A percentile compares a stretch with the other conserved stretches of the same genome.
phyloP scores from a whole-genome alignment of 805 yeast genomes.

The Starmerella lactis-condensi region DNA sequence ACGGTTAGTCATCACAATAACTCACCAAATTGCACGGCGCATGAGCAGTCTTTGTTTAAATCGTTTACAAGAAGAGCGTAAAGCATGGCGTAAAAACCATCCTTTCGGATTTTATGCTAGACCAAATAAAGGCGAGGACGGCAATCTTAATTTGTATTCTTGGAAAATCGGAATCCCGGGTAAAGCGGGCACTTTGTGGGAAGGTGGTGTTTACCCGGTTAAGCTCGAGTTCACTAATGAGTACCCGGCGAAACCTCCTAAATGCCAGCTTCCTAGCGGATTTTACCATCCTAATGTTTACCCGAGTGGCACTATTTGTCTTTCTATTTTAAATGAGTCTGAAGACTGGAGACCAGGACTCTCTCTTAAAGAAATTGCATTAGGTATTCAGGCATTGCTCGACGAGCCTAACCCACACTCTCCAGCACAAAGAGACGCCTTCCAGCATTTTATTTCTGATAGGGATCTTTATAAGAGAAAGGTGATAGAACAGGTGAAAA shows the following conservation, averaged over 20 bases:
- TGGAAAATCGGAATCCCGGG: conserved; percentile 98
- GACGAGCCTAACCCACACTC: conserved; percentile 84
- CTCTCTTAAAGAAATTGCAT: conserved; percentile 67
- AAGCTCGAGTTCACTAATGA: conserved; percentile 67
- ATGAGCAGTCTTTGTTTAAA: conserved; percentile 38
- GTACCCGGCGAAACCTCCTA: conserved; percentile 93
- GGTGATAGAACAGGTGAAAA: conserved; percentile 64
- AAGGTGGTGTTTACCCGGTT: conserved; percentile 72
- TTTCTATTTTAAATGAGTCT: conserved; percentile 49
- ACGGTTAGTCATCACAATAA: no score
- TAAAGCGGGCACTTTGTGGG: conserved; percentile 71
- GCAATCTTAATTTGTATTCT: conserved; percentile 59
- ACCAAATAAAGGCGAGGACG: conserved; percentile 64
- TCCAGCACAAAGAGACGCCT: conserved; percentile 96
- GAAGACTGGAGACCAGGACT: conserved; percentile 98
- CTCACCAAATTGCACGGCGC: not conserved
- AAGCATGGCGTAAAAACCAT: conserved; percentile 95
- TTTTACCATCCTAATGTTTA: conserved; percentile 96
- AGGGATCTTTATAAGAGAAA: conserved; percentile 49
- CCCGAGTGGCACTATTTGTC: conserved; percentile 92
- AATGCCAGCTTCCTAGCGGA: conserved; percentile 69
- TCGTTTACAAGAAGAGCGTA: conserved; percentile 86
- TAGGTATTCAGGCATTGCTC: conserved; percentile 83
- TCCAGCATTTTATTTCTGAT: conserved; percentile 42
- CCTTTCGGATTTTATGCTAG: conserved; percentile 95